Evolutionary conservation across 495 filamentous ascomycete genomes (phyloP), one percentile per base, ranked within the genome.

Genomic region (Ascobolus immersus): DNA sequence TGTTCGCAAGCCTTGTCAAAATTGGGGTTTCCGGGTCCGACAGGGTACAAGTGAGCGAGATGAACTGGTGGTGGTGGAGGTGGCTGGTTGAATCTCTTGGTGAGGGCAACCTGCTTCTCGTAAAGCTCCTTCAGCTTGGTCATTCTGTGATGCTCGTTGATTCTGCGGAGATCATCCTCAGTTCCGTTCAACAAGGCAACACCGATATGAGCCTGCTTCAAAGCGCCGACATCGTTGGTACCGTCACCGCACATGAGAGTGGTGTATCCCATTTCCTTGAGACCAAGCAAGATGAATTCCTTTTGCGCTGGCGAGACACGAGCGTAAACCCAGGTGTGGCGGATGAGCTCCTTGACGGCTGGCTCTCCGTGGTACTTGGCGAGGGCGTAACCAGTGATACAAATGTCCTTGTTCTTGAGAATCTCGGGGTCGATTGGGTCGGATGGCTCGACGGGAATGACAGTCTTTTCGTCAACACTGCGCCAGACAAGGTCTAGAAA

Each of bases 211-310:
- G 86, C 89, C 59, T 99, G 86, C 62, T 99, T 99, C 48, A 99
- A 57, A 21, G 86, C 86, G 26, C 86, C 86, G 32, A 99, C 86
- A 50, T 99, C 86, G 48, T 99, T 99, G 32, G 86, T 99, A 39
- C 86, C 86, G 47, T 99, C 86, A 49, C 86, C 86, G 41, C 84
- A 91, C 86, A 99, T 99, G 44, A 94, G 64, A 11, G 86, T 99
- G 21, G 82, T 90, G 57, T 99, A 99, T 21, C 86, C 86, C 52
- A 73, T 73, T 51, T 90, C 84, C 57, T 91, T 93, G 24, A 99
- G 64, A 9, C 84, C 86, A 18, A 91, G 65, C 22, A 99, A 66
- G 49, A 99, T 99, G 35, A 45, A 45, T 33, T 94, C 89, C 57
- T 99, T 99, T 45, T 99, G 86, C 61, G 89, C 91, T 11, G 86